These are phyloP conservation scores for Tylopilus sp. DNA, from an alignment of 768 basidiomycete genomes.

Conservation along the genomic window DNA sequence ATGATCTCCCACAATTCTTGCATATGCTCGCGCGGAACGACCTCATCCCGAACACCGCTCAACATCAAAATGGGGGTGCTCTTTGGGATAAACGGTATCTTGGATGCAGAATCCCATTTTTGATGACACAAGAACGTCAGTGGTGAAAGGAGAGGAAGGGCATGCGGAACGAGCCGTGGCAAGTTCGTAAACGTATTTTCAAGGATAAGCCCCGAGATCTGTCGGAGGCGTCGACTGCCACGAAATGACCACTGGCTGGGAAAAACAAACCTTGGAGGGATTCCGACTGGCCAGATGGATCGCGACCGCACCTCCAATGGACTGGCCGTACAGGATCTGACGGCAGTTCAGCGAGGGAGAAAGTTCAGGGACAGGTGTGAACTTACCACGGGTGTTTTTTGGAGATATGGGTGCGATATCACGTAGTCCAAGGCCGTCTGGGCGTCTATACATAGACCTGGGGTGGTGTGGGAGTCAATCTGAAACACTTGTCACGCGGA, in stretches of 20 bases:
- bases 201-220: constrained; percentile 79
- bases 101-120: constrained; percentile 79
- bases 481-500: background rate
- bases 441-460: constrained; percentile 80
- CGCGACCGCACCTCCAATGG: constrained; percentile 90
- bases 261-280: constrained; percentile 50
- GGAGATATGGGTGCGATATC: constrained; percentile 56
- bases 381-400: constrained; percentile 64
- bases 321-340: constrained; percentile 78
- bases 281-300: constrained; percentile 85
- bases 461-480: background rate
- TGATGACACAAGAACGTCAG: constrained; percentile 81
- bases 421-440: constrained; percentile 81
- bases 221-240: background rate
- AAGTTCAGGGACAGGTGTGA: background rate
- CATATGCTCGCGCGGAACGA: constrained; percentile 56
- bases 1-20: constrained; percentile 64
- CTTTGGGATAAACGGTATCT: constrained; percentile 59
- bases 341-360: background rate
- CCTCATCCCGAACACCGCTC: constrained; percentile 58
- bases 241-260: background rate
- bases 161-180: constrained; percentile 74
- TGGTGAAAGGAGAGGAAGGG: constrained; percentile 69
- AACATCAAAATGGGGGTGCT: constrained; percentile 78
- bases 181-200: constrained; percentile 94